phyloP scores from a whole-genome alignment of 1,284 basidiomycete species.

The Xerocomus amazonicus region DNA sequence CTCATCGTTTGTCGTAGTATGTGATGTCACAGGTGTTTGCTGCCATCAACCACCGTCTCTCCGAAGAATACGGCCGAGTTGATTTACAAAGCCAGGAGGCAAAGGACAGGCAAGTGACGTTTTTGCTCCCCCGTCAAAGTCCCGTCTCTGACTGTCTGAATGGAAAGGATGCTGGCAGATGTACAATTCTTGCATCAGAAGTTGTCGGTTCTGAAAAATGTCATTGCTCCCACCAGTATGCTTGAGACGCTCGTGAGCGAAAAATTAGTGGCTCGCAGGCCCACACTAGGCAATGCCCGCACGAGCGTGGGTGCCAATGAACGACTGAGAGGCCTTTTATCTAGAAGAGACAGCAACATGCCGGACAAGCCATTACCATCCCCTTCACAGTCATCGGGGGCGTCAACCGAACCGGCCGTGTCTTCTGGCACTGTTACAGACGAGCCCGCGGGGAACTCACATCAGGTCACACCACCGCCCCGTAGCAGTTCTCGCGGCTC shows the following conservation, averaged over 20 bases:
- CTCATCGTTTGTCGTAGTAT: slow-evolving; percentile 44
- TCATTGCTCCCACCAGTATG: slow-evolving; percentile 66
- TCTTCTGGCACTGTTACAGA: slow-evolving; percentile 11
- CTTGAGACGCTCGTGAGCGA: slow-evolving; percentile 80
- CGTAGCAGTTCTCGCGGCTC: slow-evolving; percentile 16
- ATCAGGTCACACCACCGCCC: slow-evolving; percentile 21
- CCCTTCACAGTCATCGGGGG: slow-evolving; percentile 12
- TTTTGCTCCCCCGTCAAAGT: slow-evolving; percentile 2
- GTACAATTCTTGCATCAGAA: slow-evolving; percentile 73
- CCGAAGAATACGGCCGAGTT: slow-evolving; percentile 79
- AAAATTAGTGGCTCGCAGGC: slow-evolving; percentile 49
- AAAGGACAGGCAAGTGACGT: slow-evolving; percentile 66
- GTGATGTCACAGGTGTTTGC: slow-evolving; percentile 92
- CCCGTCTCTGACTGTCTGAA: slow-evolving; percentile 10
- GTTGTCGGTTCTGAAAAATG: slow-evolving; percentile 66
- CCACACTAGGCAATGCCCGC: slow-evolving; percentile 25
- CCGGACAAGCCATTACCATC: slow-evolving; percentile 32
- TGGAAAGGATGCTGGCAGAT: slow-evolving; percentile 69
- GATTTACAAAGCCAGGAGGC: slow-evolving; percentile 79
- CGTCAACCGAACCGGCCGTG: not conserved
- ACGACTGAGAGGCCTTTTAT: slow-evolving; percentile 32
- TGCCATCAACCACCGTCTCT: slow-evolving; percentile 84
- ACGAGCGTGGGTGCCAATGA: slow-evolving; percentile 28
- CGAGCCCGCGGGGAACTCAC: slow-evolving; percentile 9
- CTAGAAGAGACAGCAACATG: slow-evolving; percentile 31